Conservation (phyloP, 352 stramenopile species). For the Globisporangium orthogonon region DNA sequence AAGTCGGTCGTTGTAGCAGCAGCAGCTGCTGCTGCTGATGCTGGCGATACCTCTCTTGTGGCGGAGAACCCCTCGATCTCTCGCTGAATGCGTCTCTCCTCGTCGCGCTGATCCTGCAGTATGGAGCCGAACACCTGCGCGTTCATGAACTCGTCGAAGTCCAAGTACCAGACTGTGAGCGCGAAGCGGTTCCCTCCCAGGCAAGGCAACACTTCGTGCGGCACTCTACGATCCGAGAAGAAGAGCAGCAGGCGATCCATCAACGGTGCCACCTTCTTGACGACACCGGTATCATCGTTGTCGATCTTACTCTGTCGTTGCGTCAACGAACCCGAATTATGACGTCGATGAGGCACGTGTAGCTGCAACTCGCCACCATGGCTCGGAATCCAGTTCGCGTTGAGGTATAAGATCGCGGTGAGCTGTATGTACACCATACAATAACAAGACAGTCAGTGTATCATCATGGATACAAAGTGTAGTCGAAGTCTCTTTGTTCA, state of each 20-base stretch:
- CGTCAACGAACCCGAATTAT: too few relatives aligned
- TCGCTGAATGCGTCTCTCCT: constrained; percentile 15
- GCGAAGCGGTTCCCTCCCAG: constrained; percentile 24
- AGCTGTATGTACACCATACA: constrained; percentile 8
- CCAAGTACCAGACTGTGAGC: constrained; percentile 57
- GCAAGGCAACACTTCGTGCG: constrained; percentile 33
- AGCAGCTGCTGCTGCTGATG: neutral
- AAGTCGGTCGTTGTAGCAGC: neutral
- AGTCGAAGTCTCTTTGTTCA: neutral
- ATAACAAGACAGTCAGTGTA: neutral
- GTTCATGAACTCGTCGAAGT: constrained; percentile 48
- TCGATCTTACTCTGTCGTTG: too few relatives aligned
- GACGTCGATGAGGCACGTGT: constrained; percentile 8
- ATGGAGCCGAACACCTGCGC: constrained; percentile 26
- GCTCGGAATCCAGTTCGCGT: constrained; percentile 19
- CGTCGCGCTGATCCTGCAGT: constrained; percentile 2
- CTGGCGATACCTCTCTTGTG: neutral
- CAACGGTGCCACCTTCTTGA: constrained; percentile 2
- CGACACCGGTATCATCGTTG: neutral
- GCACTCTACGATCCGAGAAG: constrained; percentile 35
- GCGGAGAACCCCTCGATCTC: constrained; percentile 19
- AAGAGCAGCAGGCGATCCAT: constrained; percentile 31
- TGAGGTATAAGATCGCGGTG: constrained; percentile 52
- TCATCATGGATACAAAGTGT: neutral
- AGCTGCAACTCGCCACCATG: constrained; percentile 32